Evolutionary conservation across 352 stramenopile genomes (phyloP).

Genomic region (Salisapilia sapeloensis): DNA sequence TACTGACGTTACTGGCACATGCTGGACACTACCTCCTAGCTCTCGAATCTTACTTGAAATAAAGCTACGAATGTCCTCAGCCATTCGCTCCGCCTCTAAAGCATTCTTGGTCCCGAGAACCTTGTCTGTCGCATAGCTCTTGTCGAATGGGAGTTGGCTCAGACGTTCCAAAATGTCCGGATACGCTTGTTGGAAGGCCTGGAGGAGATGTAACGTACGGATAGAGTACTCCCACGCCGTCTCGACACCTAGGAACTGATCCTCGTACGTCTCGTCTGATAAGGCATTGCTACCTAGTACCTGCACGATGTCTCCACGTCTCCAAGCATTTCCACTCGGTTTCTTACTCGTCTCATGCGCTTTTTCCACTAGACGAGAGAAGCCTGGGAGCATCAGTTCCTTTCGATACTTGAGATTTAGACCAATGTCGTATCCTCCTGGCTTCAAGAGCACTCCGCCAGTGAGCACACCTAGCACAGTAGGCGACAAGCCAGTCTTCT

Average conservation of each 20-base stretch:
- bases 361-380: conserved; percentile 63
- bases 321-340: conserved; percentile 29
- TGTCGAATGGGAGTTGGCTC: conserved; percentile 71
- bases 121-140: conserved; percentile 76
- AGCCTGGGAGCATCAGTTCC: conserved; percentile 83
- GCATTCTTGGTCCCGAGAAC: conserved; percentile 76
- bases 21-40: too few relatives aligned
- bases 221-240: conserved; percentile 95
- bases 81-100: too few relatives aligned
- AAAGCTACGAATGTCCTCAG: too few relatives aligned
- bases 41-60: too few relatives aligned
- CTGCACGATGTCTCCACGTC: conserved; percentile 82
- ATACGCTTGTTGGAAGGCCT: conserved; percentile 87
- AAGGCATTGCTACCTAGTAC: conserved; percentile 76
- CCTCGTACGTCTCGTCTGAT: conserved; percentile 15
- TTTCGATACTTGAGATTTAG: conserved; percentile 71
- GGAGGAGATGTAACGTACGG: conserved; percentile 87
- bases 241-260: conserved; percentile 3
- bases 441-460: conserved; percentile 88
- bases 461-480: conserved; percentile 88
- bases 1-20: conserved; percentile 85
- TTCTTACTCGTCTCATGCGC: conserved; percentile 1
- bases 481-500: conserved; percentile 85
- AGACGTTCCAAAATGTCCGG: conserved; percentile 85
- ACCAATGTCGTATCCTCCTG: conserved; percentile 82